phyloP scores from a whole-genome alignment of 257 asterid species.

The Solanum okadae region DNA sequence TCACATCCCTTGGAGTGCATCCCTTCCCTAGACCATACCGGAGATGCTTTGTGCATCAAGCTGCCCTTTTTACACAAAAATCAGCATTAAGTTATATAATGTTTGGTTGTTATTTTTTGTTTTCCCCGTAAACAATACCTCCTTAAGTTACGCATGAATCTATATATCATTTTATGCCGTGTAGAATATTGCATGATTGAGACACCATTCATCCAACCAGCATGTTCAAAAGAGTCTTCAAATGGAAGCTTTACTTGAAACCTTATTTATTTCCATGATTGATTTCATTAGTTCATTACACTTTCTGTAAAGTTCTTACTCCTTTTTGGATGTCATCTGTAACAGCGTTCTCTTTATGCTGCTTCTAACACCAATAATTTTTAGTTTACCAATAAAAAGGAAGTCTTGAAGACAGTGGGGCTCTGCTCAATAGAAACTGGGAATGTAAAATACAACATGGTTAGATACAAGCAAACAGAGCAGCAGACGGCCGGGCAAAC shows the following conservation, averaged over 20 bases:
- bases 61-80: background rate
- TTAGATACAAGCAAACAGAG: background rate
- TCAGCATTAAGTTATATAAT: background rate
- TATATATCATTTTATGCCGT: background rate
- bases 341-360: background rate
- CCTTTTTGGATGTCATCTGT: background rate
- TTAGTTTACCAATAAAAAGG: background rate
- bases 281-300: background rate
- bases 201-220: background rate
- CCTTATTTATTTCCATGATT: background rate
- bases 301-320: background rate
- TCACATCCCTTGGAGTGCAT: background rate
- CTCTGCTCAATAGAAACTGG: background rate
- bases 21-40: background rate
- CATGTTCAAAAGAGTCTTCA: background rate
- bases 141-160: background rate
- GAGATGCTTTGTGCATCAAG: background rate
- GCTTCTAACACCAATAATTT: background rate
- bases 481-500: background rate
- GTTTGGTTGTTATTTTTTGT: background rate
- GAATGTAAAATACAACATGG: background rate
- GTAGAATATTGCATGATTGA: background rate
- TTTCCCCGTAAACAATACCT: background rate
- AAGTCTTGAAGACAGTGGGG: background rate
- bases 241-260: background rate